Conservation (phyloP, 73 alveolate species). For the Stentor roeselii region DNA sequence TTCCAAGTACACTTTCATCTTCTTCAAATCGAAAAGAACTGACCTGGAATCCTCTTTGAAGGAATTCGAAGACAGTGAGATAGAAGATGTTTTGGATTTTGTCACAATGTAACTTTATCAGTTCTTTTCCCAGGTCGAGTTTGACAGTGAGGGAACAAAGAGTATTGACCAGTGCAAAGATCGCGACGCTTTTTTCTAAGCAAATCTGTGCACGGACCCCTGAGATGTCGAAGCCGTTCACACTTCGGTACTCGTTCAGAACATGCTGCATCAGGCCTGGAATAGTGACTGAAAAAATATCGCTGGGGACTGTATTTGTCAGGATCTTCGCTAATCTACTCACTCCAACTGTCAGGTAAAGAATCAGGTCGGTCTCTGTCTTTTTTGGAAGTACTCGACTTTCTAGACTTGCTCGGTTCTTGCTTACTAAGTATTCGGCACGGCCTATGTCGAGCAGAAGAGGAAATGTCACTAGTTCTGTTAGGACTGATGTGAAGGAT, state of each 20-base stretch:
- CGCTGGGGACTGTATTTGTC: not conserved
- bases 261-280: not conserved
- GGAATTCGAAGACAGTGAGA: not conserved
- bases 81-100: too few relatives aligned
- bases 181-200: not conserved
- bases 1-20: slow-evolving; percentile 4
- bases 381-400: not conserved
- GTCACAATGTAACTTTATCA: not conserved
- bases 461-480: not conserved
- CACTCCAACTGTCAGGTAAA: not conserved
- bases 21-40: not conserved
- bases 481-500: not conserved
- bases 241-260: not conserved
- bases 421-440: not conserved
- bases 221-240: not conserved
- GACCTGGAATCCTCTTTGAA: not conserved
- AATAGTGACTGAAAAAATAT: not conserved
- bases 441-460: not conserved
- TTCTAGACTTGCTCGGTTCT: not conserved
- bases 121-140: not conserved
- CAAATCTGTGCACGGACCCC: not conserved
- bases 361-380: not conserved
- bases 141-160: not conserved
- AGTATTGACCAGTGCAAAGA: not conserved
- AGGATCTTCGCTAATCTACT: not conserved